Conservation (phyloP, 192 early-diverging fungal genomes). For the Coemansia interrupta region DNA sequence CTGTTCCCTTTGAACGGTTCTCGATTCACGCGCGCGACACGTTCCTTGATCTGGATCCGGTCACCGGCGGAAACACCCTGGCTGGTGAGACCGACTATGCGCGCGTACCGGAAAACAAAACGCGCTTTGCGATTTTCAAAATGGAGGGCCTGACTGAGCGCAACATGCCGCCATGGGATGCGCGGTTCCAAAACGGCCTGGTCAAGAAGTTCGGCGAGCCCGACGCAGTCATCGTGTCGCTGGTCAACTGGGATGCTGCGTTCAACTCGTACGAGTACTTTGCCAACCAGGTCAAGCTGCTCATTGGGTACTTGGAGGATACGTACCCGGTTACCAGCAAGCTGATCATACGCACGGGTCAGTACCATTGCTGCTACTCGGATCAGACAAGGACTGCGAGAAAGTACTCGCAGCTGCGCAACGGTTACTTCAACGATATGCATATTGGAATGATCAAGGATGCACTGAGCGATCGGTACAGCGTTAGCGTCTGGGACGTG, state of each 20-base stretch:
- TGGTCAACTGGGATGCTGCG: constrained; percentile 56
- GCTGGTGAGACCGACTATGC: constrained; percentile 1
- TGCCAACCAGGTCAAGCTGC: constrained; percentile 13
- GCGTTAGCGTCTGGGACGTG: constrained; percentile 46
- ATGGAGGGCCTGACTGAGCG: constrained; percentile 53
- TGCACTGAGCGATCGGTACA: constrained; percentile 17
- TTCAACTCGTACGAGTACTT: constrained; percentile 35
- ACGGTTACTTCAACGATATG: constrained; percentile 22
- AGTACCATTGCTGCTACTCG: constrained; percentile 55
- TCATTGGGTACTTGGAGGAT: constrained; percentile 24
- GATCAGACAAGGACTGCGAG: constrained; percentile 28
- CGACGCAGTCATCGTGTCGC: constrained; percentile 34
- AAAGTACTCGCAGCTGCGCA: constrained; percentile 22
- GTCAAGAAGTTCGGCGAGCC: constrained; percentile 3
- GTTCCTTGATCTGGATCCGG: constrained; percentile 17
- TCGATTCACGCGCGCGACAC: constrained; percentile 4
- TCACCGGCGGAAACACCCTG: constrained; percentile 4
- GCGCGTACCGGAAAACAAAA: background rate
- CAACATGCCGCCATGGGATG: constrained; percentile 37
- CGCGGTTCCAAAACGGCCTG: constrained; percentile 7
- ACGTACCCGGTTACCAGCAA: constrained; percentile 26
- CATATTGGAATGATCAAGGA: constrained; percentile 21
- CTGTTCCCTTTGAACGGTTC: constrained; percentile 24
- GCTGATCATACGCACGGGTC: constrained; percentile 52
- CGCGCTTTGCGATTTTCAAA: constrained; percentile 37